Percentiles rank a stretch among this genome's conserved stretches.
These are phyloP conservation scores for Metroxylon sagu DNA, from an alignment of 176 grass and related monocot species.

Conservation along the genomic window DNA sequence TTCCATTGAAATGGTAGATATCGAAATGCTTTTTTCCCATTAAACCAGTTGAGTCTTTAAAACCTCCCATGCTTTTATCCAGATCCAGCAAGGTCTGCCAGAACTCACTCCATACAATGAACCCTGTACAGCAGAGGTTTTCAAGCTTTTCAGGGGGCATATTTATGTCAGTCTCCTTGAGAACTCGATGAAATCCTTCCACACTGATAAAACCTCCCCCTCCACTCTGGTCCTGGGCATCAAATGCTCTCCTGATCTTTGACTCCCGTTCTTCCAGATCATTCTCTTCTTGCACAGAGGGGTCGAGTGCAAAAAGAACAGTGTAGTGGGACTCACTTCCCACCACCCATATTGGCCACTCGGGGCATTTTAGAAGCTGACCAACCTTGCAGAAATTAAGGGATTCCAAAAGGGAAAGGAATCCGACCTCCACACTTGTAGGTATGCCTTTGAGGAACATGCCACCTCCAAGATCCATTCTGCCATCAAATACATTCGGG, in stretches of 20 bases:
- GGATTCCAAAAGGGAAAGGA: conserved; percentile 92
- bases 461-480: conserved; percentile 93
- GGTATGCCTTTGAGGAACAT: conserved; percentile 97
- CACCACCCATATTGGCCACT: conserved; percentile 98
- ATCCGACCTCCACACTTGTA: conserved; percentile 69
- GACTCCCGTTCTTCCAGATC: conserved; percentile 88
- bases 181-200: conserved; percentile 76
- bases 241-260: conserved; percentile 80
- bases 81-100: conserved; percentile 84
- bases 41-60: conserved; percentile 84
- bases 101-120: conserved; percentile 99
- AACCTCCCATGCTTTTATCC: conserved; percentile 75
- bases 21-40: conserved; percentile 95
- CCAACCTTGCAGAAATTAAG: conserved; percentile 98
- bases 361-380: conserved; percentile 71
- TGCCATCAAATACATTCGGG: conserved; percentile 98
- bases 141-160: conserved; percentile 76
- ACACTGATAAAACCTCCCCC: conserved; percentile 81
- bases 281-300: conserved; percentile 87
- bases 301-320: conserved; percentile 81
- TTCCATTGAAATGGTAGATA: conserved; percentile 98
- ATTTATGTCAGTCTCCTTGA: conserved; percentile 57
- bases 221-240: conserved; percentile 89
- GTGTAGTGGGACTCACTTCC: conserved; percentile 98
- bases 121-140: conserved; percentile 56